These are phyloP conservation scores for Phytophthora pinifolia DNA, from an alignment of 352 stramenopile genomes.

Conservation along the genomic window DNA sequence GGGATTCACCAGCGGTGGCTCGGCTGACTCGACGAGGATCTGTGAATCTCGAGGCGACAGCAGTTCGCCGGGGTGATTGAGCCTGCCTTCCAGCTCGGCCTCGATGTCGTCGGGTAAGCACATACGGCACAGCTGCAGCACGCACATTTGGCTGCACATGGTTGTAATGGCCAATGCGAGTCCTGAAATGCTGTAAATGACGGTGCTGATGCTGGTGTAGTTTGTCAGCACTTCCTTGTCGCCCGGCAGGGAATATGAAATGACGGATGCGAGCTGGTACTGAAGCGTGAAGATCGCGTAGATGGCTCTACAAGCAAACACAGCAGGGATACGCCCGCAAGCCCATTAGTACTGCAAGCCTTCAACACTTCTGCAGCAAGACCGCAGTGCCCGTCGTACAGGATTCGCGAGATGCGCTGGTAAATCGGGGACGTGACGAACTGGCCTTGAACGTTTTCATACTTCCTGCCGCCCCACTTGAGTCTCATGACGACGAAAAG, in stretches of 20 bases:
- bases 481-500: slow-evolving; percentile 33
- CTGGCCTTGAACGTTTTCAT: slow-evolving; percentile 53
- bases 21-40: slow-evolving; percentile 28
- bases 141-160: slow-evolving; percentile 42
- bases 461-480: slow-evolving; percentile 50
- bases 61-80: slow-evolving; percentile 34
- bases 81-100: slow-evolving; percentile 30
- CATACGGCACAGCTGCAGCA: slow-evolving; percentile 32
- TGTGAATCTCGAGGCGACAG: slow-evolving; percentile 29
- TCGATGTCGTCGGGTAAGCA: slow-evolving; percentile 43
- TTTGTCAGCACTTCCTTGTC: slow-evolving; percentile 22
- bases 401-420: slow-evolving; percentile 53
- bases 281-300: slow-evolving; percentile 58
- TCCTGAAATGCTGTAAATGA: slow-evolving; percentile 41
- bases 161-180: slow-evolving; percentile 39
- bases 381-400: slow-evolving; percentile 22
- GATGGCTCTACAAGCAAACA: slow-evolving; percentile 26
- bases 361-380: neutral
- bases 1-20: slow-evolving; percentile 39
- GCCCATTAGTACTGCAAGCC: neutral
- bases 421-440: slow-evolving; percentile 62
- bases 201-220: slow-evolving; percentile 35
- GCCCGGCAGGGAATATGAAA: slow-evolving; percentile 35
- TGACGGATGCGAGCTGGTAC: slow-evolving; percentile 45
- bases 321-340: neutral